These are phyloP conservation scores for Cadophora malorum DNA, from an alignment of 2,329 filamentous ascomycete species.

Conservation along the genomic window DNA sequence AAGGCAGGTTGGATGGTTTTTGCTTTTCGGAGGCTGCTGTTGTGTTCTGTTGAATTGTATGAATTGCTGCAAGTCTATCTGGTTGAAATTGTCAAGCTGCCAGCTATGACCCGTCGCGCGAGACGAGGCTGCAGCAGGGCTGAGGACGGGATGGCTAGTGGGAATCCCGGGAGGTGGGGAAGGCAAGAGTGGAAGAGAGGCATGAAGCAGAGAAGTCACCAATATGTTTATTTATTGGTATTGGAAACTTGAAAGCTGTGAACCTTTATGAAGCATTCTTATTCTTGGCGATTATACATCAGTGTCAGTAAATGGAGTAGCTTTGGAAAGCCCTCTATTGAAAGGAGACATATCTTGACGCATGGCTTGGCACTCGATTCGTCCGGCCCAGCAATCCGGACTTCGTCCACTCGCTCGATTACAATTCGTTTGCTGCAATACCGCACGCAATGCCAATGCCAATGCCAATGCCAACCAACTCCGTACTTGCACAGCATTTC, in stretches of 20 bases:
- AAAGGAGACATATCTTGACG: too few relatives aligned
- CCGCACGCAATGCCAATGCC: too few relatives aligned
- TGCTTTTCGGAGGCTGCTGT: not conserved
- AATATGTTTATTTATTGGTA: too few relatives aligned
- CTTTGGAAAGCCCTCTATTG: too few relatives aligned
- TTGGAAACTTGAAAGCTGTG: too few relatives aligned
- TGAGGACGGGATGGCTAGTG: not conserved
- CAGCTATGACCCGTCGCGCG: not conserved
- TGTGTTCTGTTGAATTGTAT: not conserved
- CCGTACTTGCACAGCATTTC: not conserved
- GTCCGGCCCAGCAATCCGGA: not conserved
- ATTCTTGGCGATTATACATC: too few relatives aligned
- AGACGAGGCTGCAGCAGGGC: slow-evolving; percentile 13
- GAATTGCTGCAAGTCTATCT: not conserved
- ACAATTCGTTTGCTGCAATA: too few relatives aligned
- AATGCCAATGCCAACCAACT: not conserved
- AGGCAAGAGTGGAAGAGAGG: not conserved
- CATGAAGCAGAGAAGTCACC: too few relatives aligned
- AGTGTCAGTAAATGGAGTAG: too few relatives aligned
- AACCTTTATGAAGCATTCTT: too few relatives aligned
- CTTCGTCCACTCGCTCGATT: too few relatives aligned
- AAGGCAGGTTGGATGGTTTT: not conserved
- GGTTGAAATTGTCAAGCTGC: not conserved
- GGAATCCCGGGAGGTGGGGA: slow-evolving; percentile 7
- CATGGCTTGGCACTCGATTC: not conserved